These are phyloP conservation scores for Apiospora phragmitis DNA, from an alignment of 2,329 filamentous ascomycete species.

Conservation along the genomic window DNA sequence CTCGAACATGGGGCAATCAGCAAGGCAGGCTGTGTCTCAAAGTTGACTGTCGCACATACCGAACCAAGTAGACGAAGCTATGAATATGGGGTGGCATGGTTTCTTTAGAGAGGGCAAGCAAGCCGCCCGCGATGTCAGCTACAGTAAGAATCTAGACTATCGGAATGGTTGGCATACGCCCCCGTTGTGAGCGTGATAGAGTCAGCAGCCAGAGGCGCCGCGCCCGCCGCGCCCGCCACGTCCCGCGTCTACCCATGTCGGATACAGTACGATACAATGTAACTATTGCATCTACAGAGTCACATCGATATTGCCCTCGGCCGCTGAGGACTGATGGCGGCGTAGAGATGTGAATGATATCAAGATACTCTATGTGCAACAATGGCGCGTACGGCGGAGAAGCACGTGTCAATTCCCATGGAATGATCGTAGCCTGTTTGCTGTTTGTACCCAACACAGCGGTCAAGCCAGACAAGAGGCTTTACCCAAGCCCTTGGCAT, in stretches of 20 bases:
- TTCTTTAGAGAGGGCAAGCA: background rate
- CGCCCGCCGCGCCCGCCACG: background rate
- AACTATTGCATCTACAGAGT: background rate
- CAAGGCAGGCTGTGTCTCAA: background rate
- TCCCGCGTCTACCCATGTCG: background rate
- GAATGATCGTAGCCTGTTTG: background rate
- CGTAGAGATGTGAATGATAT: background rate
- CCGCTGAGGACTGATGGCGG: background rate
- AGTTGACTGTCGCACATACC: background rate
- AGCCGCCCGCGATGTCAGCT: background rate
- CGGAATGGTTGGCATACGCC: background rate
- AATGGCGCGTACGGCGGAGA: background rate
- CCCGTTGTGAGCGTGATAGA: background rate
- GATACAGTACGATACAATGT: background rate
- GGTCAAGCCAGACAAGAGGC: background rate
- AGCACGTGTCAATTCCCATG: background rate
- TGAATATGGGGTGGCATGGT: background rate
- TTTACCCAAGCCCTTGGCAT: background rate
- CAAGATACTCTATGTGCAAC: background rate
- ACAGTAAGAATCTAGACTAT: background rate
- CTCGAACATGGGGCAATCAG: background rate
- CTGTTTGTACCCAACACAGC: background rate
- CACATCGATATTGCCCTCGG: background rate
- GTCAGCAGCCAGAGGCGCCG: background rate
- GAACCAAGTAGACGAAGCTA: background rate